phyloP scores from a whole-genome alignment of 2,329 filamentous ascomycete genomes.

The Lachnellula arida region DNA sequence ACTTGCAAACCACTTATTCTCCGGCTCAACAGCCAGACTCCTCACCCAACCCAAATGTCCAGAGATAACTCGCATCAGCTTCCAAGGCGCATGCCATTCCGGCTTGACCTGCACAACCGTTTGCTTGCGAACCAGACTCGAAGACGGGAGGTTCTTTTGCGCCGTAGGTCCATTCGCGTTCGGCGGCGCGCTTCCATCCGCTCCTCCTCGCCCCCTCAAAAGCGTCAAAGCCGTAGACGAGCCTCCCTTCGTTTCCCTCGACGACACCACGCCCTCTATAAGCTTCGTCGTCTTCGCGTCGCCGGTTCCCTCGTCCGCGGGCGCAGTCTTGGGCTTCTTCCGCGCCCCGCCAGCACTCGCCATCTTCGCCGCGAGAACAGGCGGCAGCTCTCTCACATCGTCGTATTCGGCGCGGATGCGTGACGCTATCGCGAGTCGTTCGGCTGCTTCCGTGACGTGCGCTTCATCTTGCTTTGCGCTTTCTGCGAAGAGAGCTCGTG shows the following conservation, averaged over 20 bases:
- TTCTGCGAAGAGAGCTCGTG: slow-evolving; percentile 38
- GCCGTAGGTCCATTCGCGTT: slow-evolving; percentile 52
- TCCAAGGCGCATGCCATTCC: slow-evolving; percentile 98
- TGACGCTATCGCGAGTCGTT: slow-evolving; percentile 26
- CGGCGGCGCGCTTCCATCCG: slow-evolving; percentile 37
- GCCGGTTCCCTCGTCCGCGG: slow-evolving; percentile 25
- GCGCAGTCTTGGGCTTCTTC: slow-evolving; percentile 52
- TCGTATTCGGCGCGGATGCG: slow-evolving; percentile 61
- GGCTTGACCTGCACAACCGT: slow-evolving; percentile 68
- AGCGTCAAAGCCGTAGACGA: slow-evolving; percentile 55
- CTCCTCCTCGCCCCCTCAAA: slow-evolving; percentile 37
- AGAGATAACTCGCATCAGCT: slow-evolving; percentile 94
- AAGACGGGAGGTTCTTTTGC: slow-evolving; percentile 45
- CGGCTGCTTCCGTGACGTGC: slow-evolving; percentile 25
- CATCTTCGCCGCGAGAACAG: slow-evolving; percentile 74
- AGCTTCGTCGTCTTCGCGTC: slow-evolving; percentile 55
- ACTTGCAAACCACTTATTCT: slow-evolving; percentile 96
- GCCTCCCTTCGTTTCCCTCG: slow-evolving; percentile 31
- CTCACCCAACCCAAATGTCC: slow-evolving; percentile 96
- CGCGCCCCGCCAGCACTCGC: slow-evolving; percentile 59
- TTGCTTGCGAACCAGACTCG: slow-evolving; percentile 54
- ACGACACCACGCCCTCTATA: slow-evolving; percentile 56
- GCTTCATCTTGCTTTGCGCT: slow-evolving; percentile 19
- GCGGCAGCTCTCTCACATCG: slow-evolving; percentile 70
- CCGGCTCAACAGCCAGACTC: slow-evolving; percentile 83